phyloP scores from a whole-genome alignment of 768 basidiomycete species.

The Tulasnella sp. region DNA sequence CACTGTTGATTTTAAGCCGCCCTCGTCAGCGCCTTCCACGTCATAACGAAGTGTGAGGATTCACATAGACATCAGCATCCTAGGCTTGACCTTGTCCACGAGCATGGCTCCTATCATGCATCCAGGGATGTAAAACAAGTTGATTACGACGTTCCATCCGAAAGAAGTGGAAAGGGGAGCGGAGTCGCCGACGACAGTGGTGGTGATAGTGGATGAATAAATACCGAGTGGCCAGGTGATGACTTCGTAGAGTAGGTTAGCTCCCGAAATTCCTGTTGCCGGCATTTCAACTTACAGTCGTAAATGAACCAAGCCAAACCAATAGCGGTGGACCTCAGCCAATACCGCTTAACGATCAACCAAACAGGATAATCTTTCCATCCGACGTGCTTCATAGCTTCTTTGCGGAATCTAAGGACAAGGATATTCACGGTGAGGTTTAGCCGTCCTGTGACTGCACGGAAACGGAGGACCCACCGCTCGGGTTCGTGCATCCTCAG shows the following conservation, averaged over 20 bases:
- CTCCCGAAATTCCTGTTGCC: too few species aligned
- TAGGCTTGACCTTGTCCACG: slow-evolving; percentile 68
- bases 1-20: background rate
- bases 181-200: slow-evolving; percentile 50
- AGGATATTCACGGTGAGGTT: too few species aligned
- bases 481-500: slow-evolving; percentile 73
- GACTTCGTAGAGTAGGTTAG: slow-evolving; percentile 30
- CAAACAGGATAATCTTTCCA: slow-evolving; percentile 54
- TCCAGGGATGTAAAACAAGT: slow-evolving; percentile 65
- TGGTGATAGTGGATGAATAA: slow-evolving; percentile 68
- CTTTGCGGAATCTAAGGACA: slow-evolving; percentile 44
- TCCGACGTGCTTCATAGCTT: slow-evolving; percentile 62
- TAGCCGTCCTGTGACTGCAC: too few species aligned
- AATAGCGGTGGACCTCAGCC: slow-evolving; percentile 60
- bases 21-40: too few species aligned
- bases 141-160: slow-evolving; percentile 81
- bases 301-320: slow-evolving; percentile 57
- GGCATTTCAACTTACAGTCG: slow-evolving; percentile 22
- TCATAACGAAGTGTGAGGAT: too few species aligned
- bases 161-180: slow-evolving; percentile 53
- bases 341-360: slow-evolving; percentile 73
- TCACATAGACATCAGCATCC: slow-evolving; percentile 54
- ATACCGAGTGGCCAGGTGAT: slow-evolving; percentile 65
- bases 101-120: slow-evolving; percentile 55
- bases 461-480: slow-evolving; percentile 26